Evolutionary conservation across 352 stramenopile genomes (phyloP), one percentile per base, ranked within the genome.

Genomic region (Phytophthora cactorum): DNA sequence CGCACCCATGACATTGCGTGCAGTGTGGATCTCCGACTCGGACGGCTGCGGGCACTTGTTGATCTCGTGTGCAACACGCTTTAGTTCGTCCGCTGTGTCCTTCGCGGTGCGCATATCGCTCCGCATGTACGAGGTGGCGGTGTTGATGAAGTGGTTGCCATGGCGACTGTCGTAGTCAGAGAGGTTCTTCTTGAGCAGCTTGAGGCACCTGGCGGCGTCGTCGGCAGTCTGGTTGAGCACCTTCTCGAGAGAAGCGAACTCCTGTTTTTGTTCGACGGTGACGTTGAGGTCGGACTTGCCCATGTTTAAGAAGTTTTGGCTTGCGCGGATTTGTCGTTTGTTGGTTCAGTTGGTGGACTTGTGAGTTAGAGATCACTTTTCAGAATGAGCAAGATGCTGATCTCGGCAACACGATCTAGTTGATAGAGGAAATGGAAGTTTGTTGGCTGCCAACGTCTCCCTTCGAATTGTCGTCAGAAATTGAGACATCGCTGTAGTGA

Each of bases 61-160:
- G 52, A 68, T 68, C 44, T 63, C 31, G 44, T 68, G 61, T 15
- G 61, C 52, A 25, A 63, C 52, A 45, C 60, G 61, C 39, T 68
- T 68, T 3, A 68, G 43, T 29, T 68, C 61, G 36, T 31, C n/a
- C 5, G 61, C 47, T 17, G 61, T 69, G 53, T 69, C 61, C 46
- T 69, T 69, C 27, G 61, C 61, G 12, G 52, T 63, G 32, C 59
- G 52, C 44, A 72, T 72, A 29, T 58, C 45, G 52, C 52, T 59
- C 22, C 52, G 34, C 65, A 72, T 50, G 38, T 64, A 68, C 4
- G 51, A 72, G 15, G 31, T n/a, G 36, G 65, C 52, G 7, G 65
- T 68, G 59, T 72, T 59, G 34, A 63, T 54, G 32, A 72, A 68
- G 47, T 72, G 58, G 31, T 63, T 62, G 28, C 58, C 52, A 36